phyloP scores from a whole-genome alignment of 805 yeast species.

The Yueomyces sp. region DNA sequence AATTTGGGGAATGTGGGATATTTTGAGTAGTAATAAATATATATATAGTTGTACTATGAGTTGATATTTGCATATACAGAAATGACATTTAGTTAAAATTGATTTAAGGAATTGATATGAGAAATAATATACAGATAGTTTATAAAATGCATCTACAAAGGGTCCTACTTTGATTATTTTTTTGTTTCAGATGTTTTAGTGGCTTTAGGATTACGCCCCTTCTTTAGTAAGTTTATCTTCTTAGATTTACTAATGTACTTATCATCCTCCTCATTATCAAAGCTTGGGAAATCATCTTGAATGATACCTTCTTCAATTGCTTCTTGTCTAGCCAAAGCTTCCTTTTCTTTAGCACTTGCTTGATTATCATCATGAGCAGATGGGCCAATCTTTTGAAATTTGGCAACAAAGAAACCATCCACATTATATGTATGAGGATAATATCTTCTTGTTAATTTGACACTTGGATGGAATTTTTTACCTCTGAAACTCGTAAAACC shows the following conservation, averaged over 20 bases:
- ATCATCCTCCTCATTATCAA: conserved; percentile 65
- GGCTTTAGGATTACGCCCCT: conserved; percentile 57
- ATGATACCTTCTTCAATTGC: conserved; percentile 72
- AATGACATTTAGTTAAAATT: background rate
- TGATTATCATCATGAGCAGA: conserved; percentile 74
- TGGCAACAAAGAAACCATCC: conserved; percentile 97
- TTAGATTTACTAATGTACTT: conserved; percentile 57
- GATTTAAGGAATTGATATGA: background rate
- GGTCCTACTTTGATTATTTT: too few species aligned
- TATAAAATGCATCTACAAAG: background rate
- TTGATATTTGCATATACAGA: background rate
- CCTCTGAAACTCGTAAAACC: conserved; percentile 93
- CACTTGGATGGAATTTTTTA: conserved; percentile 66
- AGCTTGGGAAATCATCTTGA: conserved; percentile 73
- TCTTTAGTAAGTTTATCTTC: conserved; percentile 49
- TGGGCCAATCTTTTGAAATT: conserved; percentile 80
- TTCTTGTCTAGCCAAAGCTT: conserved; percentile 66
- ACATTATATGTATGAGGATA: conserved; percentile 98
- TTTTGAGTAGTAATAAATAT: conserved; percentile 6
- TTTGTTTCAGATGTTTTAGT: conserved; percentile 6
- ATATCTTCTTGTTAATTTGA: conserved; percentile 81
- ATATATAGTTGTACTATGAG: too few species aligned
- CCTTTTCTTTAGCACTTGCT: conserved; percentile 84
- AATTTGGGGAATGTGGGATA: conserved; percentile 46
- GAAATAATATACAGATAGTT: conserved; percentile 1